Percentiles rank a stretch among this genome's conserved stretches.
Evolutionary conservation across 129 eudicot species (phyloP).

Genomic region (Centaurea solstitialis): DNA sequence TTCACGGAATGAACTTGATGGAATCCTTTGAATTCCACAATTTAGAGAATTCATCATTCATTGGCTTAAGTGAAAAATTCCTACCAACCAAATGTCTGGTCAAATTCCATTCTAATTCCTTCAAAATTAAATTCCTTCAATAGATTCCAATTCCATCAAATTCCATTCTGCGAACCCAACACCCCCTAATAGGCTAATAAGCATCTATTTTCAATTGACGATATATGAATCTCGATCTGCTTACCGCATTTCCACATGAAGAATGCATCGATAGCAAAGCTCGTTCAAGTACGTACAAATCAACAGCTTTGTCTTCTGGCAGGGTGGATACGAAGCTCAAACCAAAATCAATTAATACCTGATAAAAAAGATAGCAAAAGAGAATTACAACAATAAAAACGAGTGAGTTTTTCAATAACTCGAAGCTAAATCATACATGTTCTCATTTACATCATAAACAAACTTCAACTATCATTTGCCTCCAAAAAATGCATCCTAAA

Average conservation of each 20-base stretch:
- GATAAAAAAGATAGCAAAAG: background rate
- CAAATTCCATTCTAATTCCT: too few species aligned
- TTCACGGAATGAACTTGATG: too few species aligned
- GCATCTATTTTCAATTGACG: background rate
- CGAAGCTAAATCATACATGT: background rate
- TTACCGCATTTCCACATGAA: conserved; percentile 95
- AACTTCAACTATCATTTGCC: background rate
- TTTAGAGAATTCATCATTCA: too few species aligned
- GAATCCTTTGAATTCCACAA: too few species aligned
- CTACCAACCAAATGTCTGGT: too few species aligned
- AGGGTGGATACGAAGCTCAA: conserved; percentile 85
- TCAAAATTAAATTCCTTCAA: too few species aligned
- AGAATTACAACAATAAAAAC: background rate
- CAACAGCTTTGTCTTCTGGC: conserved; percentile 99
- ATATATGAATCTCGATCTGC: conserved; percentile 2
- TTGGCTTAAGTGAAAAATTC: too few species aligned
- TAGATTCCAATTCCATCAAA: too few species aligned
- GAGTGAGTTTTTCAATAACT: background rate
- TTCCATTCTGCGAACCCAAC: too few species aligned
- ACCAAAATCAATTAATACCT: conserved; percentile 95
- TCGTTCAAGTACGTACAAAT: conserved; percentile 89
- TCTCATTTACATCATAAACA: background rate
- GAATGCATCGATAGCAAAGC: conserved; percentile 98
- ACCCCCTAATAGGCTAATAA: too few species aligned
- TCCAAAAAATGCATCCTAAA: background rate